These are phyloP conservation scores for Tulasnella sp. DNA, from an alignment of 768 basidiomycete species.

Conservation along the genomic window DNA sequence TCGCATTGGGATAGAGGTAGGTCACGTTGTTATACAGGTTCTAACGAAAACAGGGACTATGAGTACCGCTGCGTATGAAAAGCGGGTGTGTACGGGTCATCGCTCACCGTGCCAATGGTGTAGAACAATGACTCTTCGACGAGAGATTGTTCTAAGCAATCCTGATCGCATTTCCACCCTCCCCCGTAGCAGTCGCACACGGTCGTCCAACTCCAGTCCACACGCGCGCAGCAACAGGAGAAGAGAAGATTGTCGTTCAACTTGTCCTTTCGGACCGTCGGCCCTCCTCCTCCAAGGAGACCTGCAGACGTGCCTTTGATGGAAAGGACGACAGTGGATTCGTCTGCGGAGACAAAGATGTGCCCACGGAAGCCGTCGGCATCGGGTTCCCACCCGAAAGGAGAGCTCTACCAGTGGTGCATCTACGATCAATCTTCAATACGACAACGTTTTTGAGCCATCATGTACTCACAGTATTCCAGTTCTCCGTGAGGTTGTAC, in stretches of 20 bases:
- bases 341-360: constrained; percentile 67
- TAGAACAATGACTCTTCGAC: constrained; percentile 81
- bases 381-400: constrained; percentile 84
- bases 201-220: constrained; percentile 88
- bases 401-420: constrained; percentile 36
- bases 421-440: background rate
- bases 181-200: constrained; percentile 83
- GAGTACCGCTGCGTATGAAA: background rate
- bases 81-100: constrained; percentile 1
- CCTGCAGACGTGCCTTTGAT: constrained; percentile 75
- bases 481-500: constrained; percentile 12
- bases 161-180: constrained; percentile 62
- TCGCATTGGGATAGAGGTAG: constrained; percentile 77
- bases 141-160: constrained; percentile 69
- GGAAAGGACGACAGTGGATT: constrained; percentile 75
- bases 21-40: constrained; percentile 88
- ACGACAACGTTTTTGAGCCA: background rate
- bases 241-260: constrained; percentile 92
- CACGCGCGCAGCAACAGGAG: constrained; percentile 88
- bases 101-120: constrained; percentile 64
- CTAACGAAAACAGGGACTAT: constrained; percentile 30
- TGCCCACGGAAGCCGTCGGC: constrained; percentile 88
- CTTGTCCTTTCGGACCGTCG: constrained; percentile 78
- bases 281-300: constrained; percentile 22
- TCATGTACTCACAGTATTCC: background rate